These are phyloP conservation scores for Euphorbia schlechtendalii DNA, from an alignment of 441 rosid genomes.

Conservation along the genomic window DNA sequence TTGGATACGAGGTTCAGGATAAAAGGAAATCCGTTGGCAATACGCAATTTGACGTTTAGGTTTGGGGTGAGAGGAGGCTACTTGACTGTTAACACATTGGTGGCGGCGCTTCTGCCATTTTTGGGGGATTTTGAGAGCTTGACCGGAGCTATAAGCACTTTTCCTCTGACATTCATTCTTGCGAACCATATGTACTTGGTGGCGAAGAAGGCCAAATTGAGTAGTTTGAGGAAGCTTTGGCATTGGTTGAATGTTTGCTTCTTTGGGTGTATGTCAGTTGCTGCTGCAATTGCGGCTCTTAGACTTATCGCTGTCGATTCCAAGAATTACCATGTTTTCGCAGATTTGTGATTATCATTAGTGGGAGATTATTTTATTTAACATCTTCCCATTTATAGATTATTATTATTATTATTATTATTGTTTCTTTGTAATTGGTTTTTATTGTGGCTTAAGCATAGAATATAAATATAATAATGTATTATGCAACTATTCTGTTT, in stretches of 20 bases:
- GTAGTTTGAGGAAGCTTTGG: conserved; percentile 49
- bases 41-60: too few relatives aligned
- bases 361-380: not conserved
- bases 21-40: conserved; percentile 62
- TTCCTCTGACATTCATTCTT: conserved; percentile 85
- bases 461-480: too few relatives aligned
- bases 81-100: conserved; percentile 56
- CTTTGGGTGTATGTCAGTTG: conserved; percentile 55
- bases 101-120: conserved; percentile 84
- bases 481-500: too few relatives aligned
- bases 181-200: conserved; percentile 81
- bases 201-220: conserved; percentile 49
- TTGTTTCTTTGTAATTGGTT: too few relatives aligned
- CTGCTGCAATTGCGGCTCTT: conserved; percentile 62
- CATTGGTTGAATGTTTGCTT: conserved; percentile 74
- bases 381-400: too few relatives aligned
- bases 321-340: conserved; percentile 68
- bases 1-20: conserved; percentile 75
- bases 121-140: conserved; percentile 86
- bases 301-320: conserved; percentile 73
- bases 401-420: too few relatives aligned
- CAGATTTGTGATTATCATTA: conserved; percentile 44
- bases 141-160: conserved; percentile 82
- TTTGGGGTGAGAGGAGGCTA: conserved; percentile 68
- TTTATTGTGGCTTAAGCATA: too few relatives aligned